Evolutionary conservation across 257 asterid species (phyloP), one percentile per base, ranked within the genome.

Genomic region (Solanum acaule): DNA sequence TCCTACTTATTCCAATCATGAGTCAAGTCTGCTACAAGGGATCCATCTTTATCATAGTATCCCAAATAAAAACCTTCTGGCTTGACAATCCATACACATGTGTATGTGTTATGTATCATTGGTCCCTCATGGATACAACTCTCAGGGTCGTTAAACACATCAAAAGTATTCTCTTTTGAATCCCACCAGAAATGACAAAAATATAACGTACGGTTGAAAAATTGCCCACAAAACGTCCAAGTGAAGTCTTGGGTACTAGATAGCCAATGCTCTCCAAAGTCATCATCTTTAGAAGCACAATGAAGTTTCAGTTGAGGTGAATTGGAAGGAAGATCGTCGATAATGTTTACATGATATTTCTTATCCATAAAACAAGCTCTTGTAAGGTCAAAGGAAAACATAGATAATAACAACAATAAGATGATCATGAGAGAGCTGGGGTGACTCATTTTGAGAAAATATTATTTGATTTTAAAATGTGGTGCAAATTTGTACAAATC

Each of bases 121-220:
- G 1, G 14, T 34, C 81, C 49, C 0, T 10, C 27, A 33, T 18
- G 44, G 46, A 73, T 35, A 31, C 46, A 73, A 73, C 6, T 18
- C 8, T 20, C 23, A 7, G 42, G 40, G 4, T 86, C 4, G 13
- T 84, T 88, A 29, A 71, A 88, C 33, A 75, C 90, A 1, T 88
- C 86, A 33, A 88, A 71, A 25, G 1, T 18, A 27, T 22, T 56
- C 4, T 49, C n/a, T 33, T 59, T 18, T 25, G 33, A 25, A 4
- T 25, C 90, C 90, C 90, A 75, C 20, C 86, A 88, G 12, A 84
- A 88, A 73, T 73, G 86, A 25, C 88, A 84, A 44, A 72, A 84
- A 35, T 20, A 73, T 20, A 73, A 20, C 1, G 29, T 35, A 35
- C 49, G 82, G 35, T 73, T 6, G 8, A 73, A 35, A 34, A 73